Conservation (phyloP, 2,329 filamentous ascomycete genomes). For the Coleophoma cylindrospora region DNA sequence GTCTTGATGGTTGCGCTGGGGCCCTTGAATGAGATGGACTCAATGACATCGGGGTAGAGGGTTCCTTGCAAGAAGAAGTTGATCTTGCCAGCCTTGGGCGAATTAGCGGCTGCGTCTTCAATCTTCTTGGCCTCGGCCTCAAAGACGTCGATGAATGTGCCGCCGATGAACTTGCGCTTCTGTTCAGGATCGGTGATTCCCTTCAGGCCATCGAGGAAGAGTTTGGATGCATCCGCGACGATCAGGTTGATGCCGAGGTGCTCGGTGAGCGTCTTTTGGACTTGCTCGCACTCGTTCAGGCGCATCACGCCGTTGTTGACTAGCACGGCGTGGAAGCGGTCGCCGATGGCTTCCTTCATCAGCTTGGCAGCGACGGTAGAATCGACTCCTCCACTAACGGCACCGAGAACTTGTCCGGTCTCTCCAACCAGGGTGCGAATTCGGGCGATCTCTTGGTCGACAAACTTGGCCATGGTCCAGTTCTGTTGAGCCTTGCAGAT, state of each 20-base stretch:
- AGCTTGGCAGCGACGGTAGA: slow-evolving; percentile 82
- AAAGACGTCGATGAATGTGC: slow-evolving; percentile 75
- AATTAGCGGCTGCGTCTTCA: slow-evolving; percentile 64
- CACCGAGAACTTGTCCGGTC: slow-evolving; percentile 74
- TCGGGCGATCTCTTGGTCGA: slow-evolving; percentile 71
- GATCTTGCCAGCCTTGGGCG: slow-evolving; percentile 66
- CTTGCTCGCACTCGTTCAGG: slow-evolving; percentile 75
- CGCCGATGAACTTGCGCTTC: slow-evolving; percentile 89
- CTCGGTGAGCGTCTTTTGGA: slow-evolving; percentile 72
- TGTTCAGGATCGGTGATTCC: slow-evolving; percentile 77
- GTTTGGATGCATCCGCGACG: slow-evolving; percentile 72
- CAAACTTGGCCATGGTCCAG: slow-evolving; percentile 85
- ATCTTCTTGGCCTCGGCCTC: slow-evolving; percentile 73
- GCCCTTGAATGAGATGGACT: slow-evolving; percentile 67
- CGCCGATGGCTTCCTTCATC: slow-evolving; percentile 81
- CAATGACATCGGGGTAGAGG: slow-evolving; percentile 61
- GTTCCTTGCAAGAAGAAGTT: slow-evolving; percentile 80
- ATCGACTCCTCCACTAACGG: slow-evolving; percentile 81
- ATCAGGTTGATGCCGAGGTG: slow-evolving; percentile 88
- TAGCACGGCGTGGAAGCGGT: slow-evolving; percentile 75
- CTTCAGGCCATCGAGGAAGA: slow-evolving; percentile 71
- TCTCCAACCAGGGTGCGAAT: slow-evolving; percentile 80
- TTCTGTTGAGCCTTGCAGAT: slow-evolving; percentile 74
- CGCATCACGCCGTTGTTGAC: slow-evolving; percentile 85
- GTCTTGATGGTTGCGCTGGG: slow-evolving; percentile 70